Conservation (phyloP, 192 early-diverging fungal species). For the Coemansia sp. region DNA sequence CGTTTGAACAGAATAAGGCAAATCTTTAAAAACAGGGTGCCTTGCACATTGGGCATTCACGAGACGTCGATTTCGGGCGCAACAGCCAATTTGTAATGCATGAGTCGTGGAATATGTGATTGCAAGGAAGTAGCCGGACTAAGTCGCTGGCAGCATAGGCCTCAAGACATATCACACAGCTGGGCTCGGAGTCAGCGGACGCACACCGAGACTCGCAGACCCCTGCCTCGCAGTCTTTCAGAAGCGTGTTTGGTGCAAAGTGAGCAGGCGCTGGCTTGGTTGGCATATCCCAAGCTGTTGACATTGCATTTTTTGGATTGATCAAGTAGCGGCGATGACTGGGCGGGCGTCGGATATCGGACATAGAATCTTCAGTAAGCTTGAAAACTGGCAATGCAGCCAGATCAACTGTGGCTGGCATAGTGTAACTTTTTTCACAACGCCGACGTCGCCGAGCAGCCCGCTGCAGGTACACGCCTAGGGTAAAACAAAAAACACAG, state of each 20-base stretch:
- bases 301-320: background rate
- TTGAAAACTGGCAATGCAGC: conserved; percentile 26
- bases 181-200: conserved; percentile 11
- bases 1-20: no score
- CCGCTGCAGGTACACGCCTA: conserved; percentile 22
- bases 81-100: conserved; percentile 58
- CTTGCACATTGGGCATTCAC: conserved; percentile 51
- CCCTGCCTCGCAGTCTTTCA: background rate
- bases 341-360: conserved; percentile 28
- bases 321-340: conserved; percentile 23
- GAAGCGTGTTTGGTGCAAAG: background rate
- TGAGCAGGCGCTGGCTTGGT: background rate
- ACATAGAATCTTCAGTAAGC: conserved; percentile 17
- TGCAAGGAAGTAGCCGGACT: conserved; percentile 62
- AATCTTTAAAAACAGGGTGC: conserved; percentile 35
- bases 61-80: conserved; percentile 25
- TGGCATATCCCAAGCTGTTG: background rate
- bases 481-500: no score
- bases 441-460: conserved; percentile 13
- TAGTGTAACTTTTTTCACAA: background rate
- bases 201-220: background rate
- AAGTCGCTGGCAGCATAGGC: conserved; percentile 55
- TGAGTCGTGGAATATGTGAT: conserved; percentile 61
- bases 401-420: conserved; percentile 9
- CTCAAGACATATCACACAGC: conserved; percentile 67